Conservation (phyloP, 257 asterid species). For the Knoxia roxburghii region DNA sequence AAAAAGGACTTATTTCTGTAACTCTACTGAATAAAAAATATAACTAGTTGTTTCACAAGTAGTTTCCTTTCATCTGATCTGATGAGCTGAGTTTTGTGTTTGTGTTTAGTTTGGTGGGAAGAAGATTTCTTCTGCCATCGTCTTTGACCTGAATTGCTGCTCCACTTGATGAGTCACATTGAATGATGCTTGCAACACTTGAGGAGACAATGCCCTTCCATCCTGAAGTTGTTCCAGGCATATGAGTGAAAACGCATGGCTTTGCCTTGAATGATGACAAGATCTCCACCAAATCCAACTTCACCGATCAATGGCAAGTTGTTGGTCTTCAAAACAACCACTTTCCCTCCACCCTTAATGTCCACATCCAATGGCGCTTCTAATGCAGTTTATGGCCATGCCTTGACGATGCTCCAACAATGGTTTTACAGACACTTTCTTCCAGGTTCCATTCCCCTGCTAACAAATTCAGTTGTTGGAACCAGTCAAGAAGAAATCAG, state of each 20-base stretch:
- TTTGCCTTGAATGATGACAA: slow-evolving; percentile 60
- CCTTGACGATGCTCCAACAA: slow-evolving; percentile 54
- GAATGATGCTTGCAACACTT: slow-evolving; percentile 59
- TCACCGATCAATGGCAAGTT: slow-evolving; percentile 84
- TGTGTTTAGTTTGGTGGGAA: slow-evolving; percentile 65
- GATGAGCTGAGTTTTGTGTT: no score
- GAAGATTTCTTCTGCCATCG: slow-evolving; percentile 69
- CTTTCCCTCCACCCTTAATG: slow-evolving; percentile 64
- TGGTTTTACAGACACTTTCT: slow-evolving; percentile 45
- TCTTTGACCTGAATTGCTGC: slow-evolving; percentile 59
- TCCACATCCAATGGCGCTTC: slow-evolving; percentile 72
- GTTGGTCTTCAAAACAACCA: slow-evolving; percentile 75
- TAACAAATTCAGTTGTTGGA: slow-evolving; percentile 60
- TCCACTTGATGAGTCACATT: slow-evolving; percentile 50
- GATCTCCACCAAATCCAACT: slow-evolving; percentile 78
- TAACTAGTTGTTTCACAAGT: no score
- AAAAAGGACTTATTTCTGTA: no score
- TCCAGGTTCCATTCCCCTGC: slow-evolving; percentile 65
- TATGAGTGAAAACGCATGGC: slow-evolving; percentile 76
- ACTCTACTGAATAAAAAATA: no score
- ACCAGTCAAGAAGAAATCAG: slow-evolving; percentile 62
- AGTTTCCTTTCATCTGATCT: no score
- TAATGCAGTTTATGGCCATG: slow-evolving; percentile 55
- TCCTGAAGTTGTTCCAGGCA: slow-evolving; percentile 55
- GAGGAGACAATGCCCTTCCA: slow-evolving; percentile 66